Base-by-base conservation (phyloP, 176 grass and related monocot species). In the Triticum dicoccoides region DNA sequence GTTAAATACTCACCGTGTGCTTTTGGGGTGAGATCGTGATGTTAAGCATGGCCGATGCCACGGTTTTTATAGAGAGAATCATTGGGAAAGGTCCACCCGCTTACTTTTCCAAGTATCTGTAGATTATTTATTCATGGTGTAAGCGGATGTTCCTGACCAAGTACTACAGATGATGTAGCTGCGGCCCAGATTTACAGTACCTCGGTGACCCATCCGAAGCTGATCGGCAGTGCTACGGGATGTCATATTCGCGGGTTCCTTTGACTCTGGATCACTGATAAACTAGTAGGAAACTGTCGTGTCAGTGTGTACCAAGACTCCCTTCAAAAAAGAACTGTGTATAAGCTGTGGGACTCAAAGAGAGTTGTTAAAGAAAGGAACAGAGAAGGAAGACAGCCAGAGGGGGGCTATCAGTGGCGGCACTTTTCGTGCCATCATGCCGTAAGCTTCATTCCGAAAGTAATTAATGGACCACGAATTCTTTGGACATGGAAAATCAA, bases 341-440 rank as follows among this genome's bases (percentile, higher is more conserved):
- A 21, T 58, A 78, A 61, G 54, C 52, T 74, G 38, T 45, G 41
- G 41, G 37, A 23, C 17, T 38, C 17, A 15, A 11, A 32, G 64
- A 29, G 27, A 75, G 20, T 39, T 38, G 34, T 29, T 79, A 63
- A 24, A 45, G 9, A 61, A 71, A 61, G 37, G 4, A 34, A 13
- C 25, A 11, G 33, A 6, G 20, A 70, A 62, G 56, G 42, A 45
- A 45, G 42, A 11, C 42, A 47, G 44, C 3, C 11, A 47, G 11
- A 47, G 54, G 65, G 41, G 45, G 73, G 24, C 44, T 25, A 77
- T 30, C 0, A 30, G 84, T 35, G 84, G 56, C 80, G 76, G 89
- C 89, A 42, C 49, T 83, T 79, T 90, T 79, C 80, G 39, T 79
- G 89, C 89, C 73, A 61, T 82, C 56, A 54, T 44, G 69, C 61